Percentiles rank a stretch among this genome's conserved stretches.
These are phyloP conservation scores for Fusarium virguliforme DNA, from an alignment of 2,329 filamentous ascomycete species.

Conservation along the genomic window DNA sequence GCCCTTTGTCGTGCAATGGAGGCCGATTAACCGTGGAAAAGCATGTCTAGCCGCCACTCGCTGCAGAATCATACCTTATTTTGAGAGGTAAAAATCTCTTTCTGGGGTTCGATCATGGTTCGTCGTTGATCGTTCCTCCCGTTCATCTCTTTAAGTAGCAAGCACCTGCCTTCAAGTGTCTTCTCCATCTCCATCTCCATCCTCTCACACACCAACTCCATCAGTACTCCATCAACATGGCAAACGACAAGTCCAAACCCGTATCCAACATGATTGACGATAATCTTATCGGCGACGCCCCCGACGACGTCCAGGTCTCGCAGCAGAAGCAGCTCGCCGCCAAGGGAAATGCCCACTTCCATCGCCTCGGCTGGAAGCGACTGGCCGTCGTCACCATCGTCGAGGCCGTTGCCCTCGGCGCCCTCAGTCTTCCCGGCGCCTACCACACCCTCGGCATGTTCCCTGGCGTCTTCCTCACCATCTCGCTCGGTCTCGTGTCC, in stretches of 20 bases:
- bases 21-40: conserved; percentile 38
- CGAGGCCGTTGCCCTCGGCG: conserved; percentile 41
- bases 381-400: conserved; percentile 43
- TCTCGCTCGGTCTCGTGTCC: conserved; percentile 62
- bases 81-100: conserved; percentile 21
- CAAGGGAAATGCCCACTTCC: conserved; percentile 42
- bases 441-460: conserved; percentile 71
- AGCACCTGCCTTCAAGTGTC: background rate
- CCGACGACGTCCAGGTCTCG: conserved; percentile 37
- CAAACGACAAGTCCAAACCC: conserved; percentile 22
- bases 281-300: conserved; percentile 22
- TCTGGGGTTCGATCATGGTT: conserved; percentile 3
- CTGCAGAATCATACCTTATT: conserved; percentile 5
- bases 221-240: conserved; percentile 28
- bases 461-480: conserved; percentile 61
- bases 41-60: conserved; percentile 36
- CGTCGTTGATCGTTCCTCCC: background rate
- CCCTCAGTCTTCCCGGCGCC: conserved; percentile 63
- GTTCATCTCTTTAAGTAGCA: conserved; percentile 15
- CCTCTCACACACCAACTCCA: conserved; percentile 18
- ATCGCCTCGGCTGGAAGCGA: conserved; percentile 44
- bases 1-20: conserved; percentile 15
- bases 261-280: conserved; percentile 37
- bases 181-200: background rate
- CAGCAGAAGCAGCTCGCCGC: conserved; percentile 43